phyloP scores from a whole-genome alignment of 2,329 filamentous ascomycete genomes.

The Endoconidiophora polonica region DNA sequence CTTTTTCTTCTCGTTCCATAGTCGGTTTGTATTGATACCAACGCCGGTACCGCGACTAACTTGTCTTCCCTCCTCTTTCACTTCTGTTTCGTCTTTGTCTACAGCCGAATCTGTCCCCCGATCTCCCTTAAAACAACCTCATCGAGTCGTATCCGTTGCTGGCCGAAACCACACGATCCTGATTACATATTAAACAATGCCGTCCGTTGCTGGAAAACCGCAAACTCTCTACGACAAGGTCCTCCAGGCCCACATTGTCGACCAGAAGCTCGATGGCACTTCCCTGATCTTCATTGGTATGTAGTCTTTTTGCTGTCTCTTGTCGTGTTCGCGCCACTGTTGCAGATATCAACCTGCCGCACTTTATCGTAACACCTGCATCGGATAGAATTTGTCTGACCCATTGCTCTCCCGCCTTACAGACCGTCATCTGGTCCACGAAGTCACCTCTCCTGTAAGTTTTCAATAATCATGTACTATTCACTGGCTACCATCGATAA shows the following conservation, averaged over 20 bases:
- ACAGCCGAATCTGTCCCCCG: background rate
- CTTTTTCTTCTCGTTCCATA: background rate
- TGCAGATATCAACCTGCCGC: too few relatives aligned
- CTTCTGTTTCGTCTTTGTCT: background rate
- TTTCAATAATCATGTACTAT: background rate
- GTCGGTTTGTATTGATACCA: slow-evolving; percentile 4
- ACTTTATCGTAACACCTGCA: background rate
- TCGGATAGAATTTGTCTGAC: background rate
- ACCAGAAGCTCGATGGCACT: slow-evolving; percentile 88
- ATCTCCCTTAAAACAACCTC: background rate
- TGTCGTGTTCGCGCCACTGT: too few relatives aligned
- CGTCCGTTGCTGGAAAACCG: slow-evolving; percentile 51
- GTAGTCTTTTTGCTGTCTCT: slow-evolving; percentile 18
- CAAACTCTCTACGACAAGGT: slow-evolving; percentile 97
- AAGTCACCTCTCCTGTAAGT: slow-evolving; percentile 87
- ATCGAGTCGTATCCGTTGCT: slow-evolving; percentile 7
- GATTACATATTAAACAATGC: slow-evolving; percentile 42
- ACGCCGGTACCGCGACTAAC: background rate
- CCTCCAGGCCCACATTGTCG: slow-evolving; percentile 82
- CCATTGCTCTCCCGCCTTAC: background rate
- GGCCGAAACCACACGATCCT: background rate
- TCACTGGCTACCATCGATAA: background rate
- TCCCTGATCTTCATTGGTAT: slow-evolving; percentile 82
- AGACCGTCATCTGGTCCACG: slow-evolving; percentile 93
- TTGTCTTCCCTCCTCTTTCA: background rate